A percentile compares a stretch with the other conserved stretches of the same genome.
Evolutionary conservation across 2,329 filamentous ascomycete species (phyloP).

Genomic region (Fusarium subtropicale): DNA sequence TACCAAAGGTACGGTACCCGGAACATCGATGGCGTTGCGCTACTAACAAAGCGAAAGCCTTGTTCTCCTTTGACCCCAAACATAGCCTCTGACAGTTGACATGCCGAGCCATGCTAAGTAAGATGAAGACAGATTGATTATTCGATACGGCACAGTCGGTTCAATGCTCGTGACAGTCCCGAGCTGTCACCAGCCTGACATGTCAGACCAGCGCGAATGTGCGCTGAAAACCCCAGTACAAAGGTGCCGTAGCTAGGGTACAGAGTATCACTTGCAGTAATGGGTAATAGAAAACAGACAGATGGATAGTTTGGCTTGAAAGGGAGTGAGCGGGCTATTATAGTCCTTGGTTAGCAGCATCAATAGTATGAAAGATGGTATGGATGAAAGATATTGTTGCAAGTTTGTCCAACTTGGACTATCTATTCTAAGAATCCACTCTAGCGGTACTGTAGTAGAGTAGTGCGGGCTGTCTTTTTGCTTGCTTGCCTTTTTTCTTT

Average conservation of each 20-base stretch:
- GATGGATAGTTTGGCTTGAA: neutral
- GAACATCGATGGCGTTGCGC: constrained; percentile 17
- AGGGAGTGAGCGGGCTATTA: neutral
- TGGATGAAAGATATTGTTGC: neutral
- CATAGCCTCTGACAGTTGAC: neutral
- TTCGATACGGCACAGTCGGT: neutral
- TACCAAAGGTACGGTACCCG: constrained; percentile 32
- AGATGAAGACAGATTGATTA: constrained; percentile 11
- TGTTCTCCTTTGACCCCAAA: neutral
- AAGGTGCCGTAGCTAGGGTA: neutral
- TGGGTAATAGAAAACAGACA: neutral
- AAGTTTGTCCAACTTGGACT: neutral
- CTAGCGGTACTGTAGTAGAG: neutral
- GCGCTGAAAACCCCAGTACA: constrained; percentile 24
- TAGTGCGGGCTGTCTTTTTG: neutral
- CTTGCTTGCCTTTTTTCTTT: neutral
- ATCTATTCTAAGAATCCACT: constrained; percentile 1
- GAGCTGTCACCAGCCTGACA: too few relatives aligned
- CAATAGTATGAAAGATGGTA: neutral
- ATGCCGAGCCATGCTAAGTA: neutral
- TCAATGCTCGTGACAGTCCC: neutral
- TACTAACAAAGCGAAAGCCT: constrained; percentile 4
- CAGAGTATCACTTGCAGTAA: neutral
- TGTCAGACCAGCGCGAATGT: constrained; percentile 19
- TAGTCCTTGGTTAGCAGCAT: neutral